Evolutionary conservation across 805 yeast species (phyloP).

Genomic region (Candida wancherniae): DNA sequence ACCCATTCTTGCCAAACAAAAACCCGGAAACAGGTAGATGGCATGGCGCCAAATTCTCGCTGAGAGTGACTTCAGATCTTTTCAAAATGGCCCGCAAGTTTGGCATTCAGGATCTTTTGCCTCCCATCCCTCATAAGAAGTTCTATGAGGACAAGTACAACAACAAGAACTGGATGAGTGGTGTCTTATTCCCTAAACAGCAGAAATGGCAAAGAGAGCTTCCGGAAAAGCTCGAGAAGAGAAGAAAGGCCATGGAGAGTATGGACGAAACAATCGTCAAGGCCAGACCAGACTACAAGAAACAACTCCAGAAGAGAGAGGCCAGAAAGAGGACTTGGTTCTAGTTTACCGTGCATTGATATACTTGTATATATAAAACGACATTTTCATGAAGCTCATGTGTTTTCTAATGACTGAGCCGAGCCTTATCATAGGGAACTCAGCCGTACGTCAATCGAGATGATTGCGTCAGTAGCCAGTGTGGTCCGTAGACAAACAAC

Average conservation of each 20-base stretch:
- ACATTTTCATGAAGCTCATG: too few relatives aligned
- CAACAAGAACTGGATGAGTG: slow-evolving; percentile 65
- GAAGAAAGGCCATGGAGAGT: slow-evolving; percentile 59
- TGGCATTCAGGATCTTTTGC: slow-evolving; percentile 77
- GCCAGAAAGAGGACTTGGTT: slow-evolving; percentile 35
- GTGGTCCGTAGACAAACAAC: too few relatives aligned
- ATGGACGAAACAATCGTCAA: slow-evolving; percentile 64
- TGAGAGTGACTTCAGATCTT: slow-evolving; percentile 77
- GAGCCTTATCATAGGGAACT: too few relatives aligned
- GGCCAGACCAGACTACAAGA: slow-evolving; percentile 48
- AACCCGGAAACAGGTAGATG: slow-evolving; percentile 76
- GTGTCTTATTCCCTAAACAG: slow-evolving; percentile 74
- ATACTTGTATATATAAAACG: slow-evolving; percentile 13
- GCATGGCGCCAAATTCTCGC: slow-evolving; percentile 74
- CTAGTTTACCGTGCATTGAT: too few relatives aligned
- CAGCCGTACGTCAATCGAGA: too few relatives aligned
- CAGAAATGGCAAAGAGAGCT: slow-evolving; percentile 72
- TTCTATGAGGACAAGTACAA: slow-evolving; percentile 77
- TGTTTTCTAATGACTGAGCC: too few relatives aligned
- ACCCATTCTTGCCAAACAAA: slow-evolving; percentile 82
- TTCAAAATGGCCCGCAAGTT: slow-evolving; percentile 76
- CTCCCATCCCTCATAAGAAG: slow-evolving; percentile 58
- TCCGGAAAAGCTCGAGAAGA: slow-evolving; percentile 53
- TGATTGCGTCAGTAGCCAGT: too few relatives aligned
- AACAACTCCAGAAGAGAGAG: slow-evolving; percentile 34